These are phyloP conservation scores for Chimonanthus praecox DNA, from an alignment of 164 flowering plant genomes.

Conservation along the genomic window DNA sequence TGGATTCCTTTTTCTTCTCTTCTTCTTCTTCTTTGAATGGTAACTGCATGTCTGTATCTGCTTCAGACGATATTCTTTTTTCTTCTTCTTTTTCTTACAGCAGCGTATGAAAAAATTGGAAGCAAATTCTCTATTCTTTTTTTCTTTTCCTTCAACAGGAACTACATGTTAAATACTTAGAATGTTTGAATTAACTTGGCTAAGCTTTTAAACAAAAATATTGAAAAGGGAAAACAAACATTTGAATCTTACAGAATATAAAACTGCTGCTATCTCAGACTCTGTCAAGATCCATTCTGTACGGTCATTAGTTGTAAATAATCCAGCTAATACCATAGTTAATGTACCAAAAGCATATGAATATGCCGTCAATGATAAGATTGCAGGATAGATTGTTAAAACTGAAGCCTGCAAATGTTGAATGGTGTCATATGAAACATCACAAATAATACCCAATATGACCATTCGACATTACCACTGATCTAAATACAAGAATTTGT, in stretches of 20 bases:
- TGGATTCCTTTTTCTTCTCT: neutral
- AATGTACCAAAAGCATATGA: conserved; percentile 80
- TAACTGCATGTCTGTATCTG: neutral
- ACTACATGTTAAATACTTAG: neutral
- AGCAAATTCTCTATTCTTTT: no score
- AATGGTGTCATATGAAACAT: neutral
- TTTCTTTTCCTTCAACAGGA: no score
- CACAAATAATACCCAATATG: no score
- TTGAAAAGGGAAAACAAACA: neutral
- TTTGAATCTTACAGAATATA: conserved; percentile 73
- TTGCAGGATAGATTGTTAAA: conserved; percentile 74
- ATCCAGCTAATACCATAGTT: conserved; percentile 63
- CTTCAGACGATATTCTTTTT: neutral
- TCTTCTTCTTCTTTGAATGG: neutral
- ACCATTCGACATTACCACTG: no score
- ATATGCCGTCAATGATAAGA: conserved; percentile 82
- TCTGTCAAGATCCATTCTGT: conserved; percentile 72
- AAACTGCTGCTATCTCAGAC: conserved; percentile 72
- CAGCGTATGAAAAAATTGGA: neutral
- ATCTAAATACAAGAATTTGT: no score
- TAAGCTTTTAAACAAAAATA: neutral
- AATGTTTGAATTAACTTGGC: neutral
- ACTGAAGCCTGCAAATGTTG: conserved; percentile 64
- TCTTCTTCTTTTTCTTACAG: no score
- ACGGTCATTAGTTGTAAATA: conserved; percentile 43